Evolutionary conservation across 139 green algal species (phyloP).

Genomic region (Haematococcus lacustris): DNA sequence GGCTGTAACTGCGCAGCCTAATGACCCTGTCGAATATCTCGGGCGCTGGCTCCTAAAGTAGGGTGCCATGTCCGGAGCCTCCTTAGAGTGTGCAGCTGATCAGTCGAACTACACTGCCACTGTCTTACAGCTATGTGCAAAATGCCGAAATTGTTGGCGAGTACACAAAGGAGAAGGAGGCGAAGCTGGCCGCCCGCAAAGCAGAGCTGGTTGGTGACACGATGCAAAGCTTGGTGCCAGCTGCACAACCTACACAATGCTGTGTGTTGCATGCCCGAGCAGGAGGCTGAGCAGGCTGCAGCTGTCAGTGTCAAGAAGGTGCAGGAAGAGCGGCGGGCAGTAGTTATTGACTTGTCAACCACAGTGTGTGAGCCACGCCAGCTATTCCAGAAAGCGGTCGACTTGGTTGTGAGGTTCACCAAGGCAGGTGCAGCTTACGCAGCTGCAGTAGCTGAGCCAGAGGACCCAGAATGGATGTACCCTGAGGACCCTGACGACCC

Average conservation of each 20-base stretch:
- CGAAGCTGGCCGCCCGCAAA: constrained; percentile 22
- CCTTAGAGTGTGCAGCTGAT: constrained; percentile 3
- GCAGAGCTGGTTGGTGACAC: constrained; percentile 16
- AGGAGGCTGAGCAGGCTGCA: constrained; percentile 8
- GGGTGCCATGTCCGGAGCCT: too few relatives aligned
- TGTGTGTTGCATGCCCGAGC: not conserved
- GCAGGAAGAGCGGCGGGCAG: constrained; percentile 6
- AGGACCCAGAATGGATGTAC: constrained; percentile 36
- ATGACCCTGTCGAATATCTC: constrained; percentile 42
- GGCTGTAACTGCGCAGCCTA: constrained; percentile 23
- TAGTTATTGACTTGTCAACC: constrained; percentile 1
- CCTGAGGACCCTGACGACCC: constrained; percentile 48
- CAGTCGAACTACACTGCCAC: too few relatives aligned
- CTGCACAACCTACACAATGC: not conserved
- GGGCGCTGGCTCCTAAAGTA: constrained; percentile 35
- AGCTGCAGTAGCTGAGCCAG: constrained; percentile 37
- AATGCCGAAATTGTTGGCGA: constrained; percentile 36
- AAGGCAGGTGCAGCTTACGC: constrained; percentile 35
- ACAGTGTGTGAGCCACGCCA: constrained; percentile 10
- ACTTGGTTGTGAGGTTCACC: constrained; percentile 25
- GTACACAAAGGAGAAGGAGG: constrained; percentile 22
- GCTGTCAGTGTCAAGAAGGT: constrained; percentile 2
- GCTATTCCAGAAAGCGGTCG: constrained; percentile 13
- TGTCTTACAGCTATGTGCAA: constrained; percentile 43
- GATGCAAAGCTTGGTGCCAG: not conserved